Evolutionary conservation across 2,329 filamentous ascomycete genomes (phyloP), one percentile per base, ranked within the genome.

Genomic region (Calonectria pteridis): DNA sequence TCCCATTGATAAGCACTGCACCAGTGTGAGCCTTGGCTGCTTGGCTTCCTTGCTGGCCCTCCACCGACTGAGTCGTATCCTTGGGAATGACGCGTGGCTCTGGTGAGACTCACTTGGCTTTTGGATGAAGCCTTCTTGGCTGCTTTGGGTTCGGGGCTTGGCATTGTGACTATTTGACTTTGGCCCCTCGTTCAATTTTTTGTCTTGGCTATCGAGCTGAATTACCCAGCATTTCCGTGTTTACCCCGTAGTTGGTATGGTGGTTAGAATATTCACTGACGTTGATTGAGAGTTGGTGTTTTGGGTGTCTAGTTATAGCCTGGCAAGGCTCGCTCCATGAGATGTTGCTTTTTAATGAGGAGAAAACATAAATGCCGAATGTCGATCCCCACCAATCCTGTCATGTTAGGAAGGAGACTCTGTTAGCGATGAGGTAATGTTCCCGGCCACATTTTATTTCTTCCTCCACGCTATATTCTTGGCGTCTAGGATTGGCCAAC

Each of bases 61-160:
- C 55, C 43, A 46, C n/a, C n/a, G 43, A 46, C 35, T 50, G 51
- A 43, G 63, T 50, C 53, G 23, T 28, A 67, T 51, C 55, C 35
- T 23, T 40, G 55, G 23, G 33, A 20, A 67, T 40, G 55, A 62
- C 55, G 51, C 67, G 33, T 71, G 62, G 62, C 69, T 49, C 40
- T 37, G 37, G 28, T 20, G 23, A 67, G 51, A n/a, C 65, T 40
- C 37, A 33, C 62, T 66, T 71, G 69, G 50, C 62, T 66, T 53
- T 70, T 43, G 43, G 50, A 67, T 71, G 59, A 66, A 53, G 62
- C 33, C 50, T 51, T 46, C 69, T 71, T 67, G 69, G 62, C 69
- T 50, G 20, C 53, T 11, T 58, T 64, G 28, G 14, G 35, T 11
- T 43, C 20, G 35, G 29, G 16, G 1, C 69, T 71, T 71, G 62